Evolutionary conservation across 202 grass and related monocot species (phyloP).

Genomic region (Saccharum hybrid): DNA sequence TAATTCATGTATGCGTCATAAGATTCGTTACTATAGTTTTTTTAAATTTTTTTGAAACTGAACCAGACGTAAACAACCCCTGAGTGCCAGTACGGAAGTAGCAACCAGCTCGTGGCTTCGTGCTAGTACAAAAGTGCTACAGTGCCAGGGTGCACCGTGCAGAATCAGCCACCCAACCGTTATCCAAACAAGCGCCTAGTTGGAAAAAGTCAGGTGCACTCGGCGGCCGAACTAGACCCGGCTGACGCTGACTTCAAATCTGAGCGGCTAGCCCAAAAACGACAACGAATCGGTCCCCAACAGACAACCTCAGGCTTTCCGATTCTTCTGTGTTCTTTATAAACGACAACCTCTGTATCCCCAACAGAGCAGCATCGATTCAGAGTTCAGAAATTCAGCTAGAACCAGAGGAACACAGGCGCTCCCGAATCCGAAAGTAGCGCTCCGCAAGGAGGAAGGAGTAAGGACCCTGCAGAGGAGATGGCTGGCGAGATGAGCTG

Average conservation of each 20-base stretch:
- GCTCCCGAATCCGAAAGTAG: not conserved
- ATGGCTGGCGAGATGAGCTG: slow-evolving; percentile 60
- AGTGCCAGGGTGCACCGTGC: no score
- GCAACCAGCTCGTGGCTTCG: no score
- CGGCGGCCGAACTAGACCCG: not conserved
- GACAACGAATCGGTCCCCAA: not conserved
- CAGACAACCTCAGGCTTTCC: no score
- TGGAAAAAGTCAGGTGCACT: not conserved
- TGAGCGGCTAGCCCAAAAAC: not conserved
- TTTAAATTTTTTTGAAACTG: no score
- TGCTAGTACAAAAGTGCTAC: no score
- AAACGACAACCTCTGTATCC: not conserved
- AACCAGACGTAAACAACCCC: no score
- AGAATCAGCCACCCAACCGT: no score
- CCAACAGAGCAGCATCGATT: not conserved
- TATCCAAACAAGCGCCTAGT: not conserved
- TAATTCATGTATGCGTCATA: no score
- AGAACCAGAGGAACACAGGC: not conserved
- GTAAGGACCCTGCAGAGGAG: not conserved
- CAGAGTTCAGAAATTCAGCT: not conserved
- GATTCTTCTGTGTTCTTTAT: no score
- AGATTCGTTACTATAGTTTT: no score
- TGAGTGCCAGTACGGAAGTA: no score
- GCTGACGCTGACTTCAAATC: not conserved
- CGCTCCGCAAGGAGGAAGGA: not conserved